These are phyloP conservation scores for Termitomyces sp. DNA, from an alignment of 768 basidiomycete genomes.

Conservation along the genomic window DNA sequence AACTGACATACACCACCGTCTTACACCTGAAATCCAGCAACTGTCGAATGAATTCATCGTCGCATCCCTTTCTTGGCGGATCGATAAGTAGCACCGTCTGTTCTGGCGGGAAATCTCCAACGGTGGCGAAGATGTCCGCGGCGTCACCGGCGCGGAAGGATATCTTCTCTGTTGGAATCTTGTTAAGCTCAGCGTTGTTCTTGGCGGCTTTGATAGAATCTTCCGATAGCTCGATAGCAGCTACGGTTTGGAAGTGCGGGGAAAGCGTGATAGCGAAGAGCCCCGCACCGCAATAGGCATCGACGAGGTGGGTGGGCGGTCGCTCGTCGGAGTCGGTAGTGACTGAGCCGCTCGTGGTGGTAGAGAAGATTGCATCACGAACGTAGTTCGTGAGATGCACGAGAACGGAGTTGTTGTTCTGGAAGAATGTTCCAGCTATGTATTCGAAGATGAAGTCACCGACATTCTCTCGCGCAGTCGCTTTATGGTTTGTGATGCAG, in stretches of 20 bases:
- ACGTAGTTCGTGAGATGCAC: constrained; percentile 83
- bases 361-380: constrained; percentile 58
- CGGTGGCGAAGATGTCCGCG: constrained; percentile 73
- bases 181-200: constrained; percentile 61
- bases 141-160: constrained; percentile 81
- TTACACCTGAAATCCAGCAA: constrained; percentile 61
- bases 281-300: constrained; percentile 90
- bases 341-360: constrained; percentile 9
- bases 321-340: constrained; percentile 7
- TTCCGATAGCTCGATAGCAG: constrained; percentile 82
- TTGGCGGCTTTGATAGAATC: constrained; percentile 68
- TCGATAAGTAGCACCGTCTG: constrained; percentile 76
- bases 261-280: constrained; percentile 85
- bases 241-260: constrained; percentile 64
- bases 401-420: constrained; percentile 95
- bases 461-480: constrained; percentile 77
- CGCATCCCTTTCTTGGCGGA: constrained; percentile 94
- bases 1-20: constrained; percentile 86
- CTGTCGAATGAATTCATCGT: constrained; percentile 73
- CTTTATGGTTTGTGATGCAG: constrained; percentile 81
- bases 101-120: constrained; percentile 57
- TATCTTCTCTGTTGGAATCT: constrained; percentile 49
- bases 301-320: constrained; percentile 80
- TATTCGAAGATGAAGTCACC: constrained; percentile 82
- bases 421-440: constrained; percentile 88